Percentiles rank a stretch among this genome's conserved stretches.
Conservation (phyloP, 73 alveolate species). For the Diophrys sp. region DNA sequence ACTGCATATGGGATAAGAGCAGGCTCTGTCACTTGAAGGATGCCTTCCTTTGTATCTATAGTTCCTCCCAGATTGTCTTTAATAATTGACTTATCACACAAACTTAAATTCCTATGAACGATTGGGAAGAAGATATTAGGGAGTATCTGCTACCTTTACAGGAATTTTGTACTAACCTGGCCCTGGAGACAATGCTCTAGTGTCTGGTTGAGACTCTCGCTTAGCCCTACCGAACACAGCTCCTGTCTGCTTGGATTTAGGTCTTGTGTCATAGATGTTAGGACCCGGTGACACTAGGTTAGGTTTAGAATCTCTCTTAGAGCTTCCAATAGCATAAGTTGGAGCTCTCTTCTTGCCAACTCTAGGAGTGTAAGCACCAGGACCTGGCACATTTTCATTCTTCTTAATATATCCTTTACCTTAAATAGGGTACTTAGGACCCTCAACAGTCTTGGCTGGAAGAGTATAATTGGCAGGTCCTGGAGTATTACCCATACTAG, state of each 20-base stretch:
- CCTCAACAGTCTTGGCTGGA: neutral
- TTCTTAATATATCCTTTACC: slow-evolving; percentile 1
- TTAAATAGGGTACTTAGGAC: neutral
- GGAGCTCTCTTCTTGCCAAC: slow-evolving; percentile 27
- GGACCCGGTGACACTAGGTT: slow-evolving; percentile 40
- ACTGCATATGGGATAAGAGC: no score
- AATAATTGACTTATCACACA: slow-evolving; percentile 3
- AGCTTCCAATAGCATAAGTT: slow-evolving; percentile 31
- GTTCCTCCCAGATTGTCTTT: no score
- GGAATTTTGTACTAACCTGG: slow-evolving; percentile 30
- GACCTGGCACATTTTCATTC: slow-evolving; percentile 39
- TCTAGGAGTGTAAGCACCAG: slow-evolving; percentile 29
- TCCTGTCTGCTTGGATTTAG: neutral
- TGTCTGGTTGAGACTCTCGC: slow-evolving; percentile 2
- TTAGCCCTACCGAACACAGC: slow-evolving; percentile 11
- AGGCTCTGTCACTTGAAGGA: no score
- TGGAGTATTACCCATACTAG: slow-evolving; percentile 10
- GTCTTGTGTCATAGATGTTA: neutral
- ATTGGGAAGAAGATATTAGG: slow-evolving; percentile 31
- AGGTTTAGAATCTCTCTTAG: slow-evolving; percentile 8
- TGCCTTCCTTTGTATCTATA: no score
- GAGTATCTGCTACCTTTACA: slow-evolving; percentile 36
- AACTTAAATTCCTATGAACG: slow-evolving; percentile 35
- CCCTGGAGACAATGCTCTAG: slow-evolving; percentile 19
- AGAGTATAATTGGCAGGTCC: slow-evolving; percentile 25